phyloP scores from a whole-genome alignment of 2,329 filamentous ascomycete species.

The Madurella mycetomatis region DNA sequence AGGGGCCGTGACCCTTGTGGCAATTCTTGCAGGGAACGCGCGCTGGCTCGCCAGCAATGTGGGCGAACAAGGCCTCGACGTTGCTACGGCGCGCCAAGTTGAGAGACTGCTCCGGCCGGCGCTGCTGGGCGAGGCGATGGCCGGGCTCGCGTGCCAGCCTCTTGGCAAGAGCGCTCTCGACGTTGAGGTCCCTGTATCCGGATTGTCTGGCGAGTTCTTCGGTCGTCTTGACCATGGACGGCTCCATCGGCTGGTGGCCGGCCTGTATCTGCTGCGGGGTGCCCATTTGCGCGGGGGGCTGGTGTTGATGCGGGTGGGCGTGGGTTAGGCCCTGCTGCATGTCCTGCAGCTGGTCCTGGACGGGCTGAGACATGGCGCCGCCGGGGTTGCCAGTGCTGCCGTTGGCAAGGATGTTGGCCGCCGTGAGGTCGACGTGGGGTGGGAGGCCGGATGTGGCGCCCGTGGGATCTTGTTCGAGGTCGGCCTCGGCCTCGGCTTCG shows the following conservation, averaged over 20 bases:
- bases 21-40: slow-evolving; percentile 55
- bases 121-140: slow-evolving; percentile 47
- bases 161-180: slow-evolving; percentile 53
- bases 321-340: slow-evolving; percentile 23
- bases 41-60: slow-evolving; percentile 49
- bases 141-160: slow-evolving; percentile 48
- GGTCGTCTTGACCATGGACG: slow-evolving; percentile 36
- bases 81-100: slow-evolving; percentile 57
- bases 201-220: slow-evolving; percentile 44
- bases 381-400: slow-evolving; percentile 22
- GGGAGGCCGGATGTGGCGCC: slow-evolving; percentile 16
- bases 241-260: slow-evolving; percentile 20
- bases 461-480: slow-evolving; percentile 21
- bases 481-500: slow-evolving; percentile 25
- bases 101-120: slow-evolving; percentile 49
- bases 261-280: slow-evolving; percentile 20
- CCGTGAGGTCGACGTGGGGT: slow-evolving; percentile 29
- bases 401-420: slow-evolving; percentile 32
- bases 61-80: slow-evolving; percentile 55
- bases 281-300: slow-evolving; percentile 24
- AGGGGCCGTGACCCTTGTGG: slow-evolving; percentile 56
- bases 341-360: slow-evolving; percentile 28
- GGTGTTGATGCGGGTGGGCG: slow-evolving; percentile 30
- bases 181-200: slow-evolving; percentile 44
- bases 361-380: slow-evolving; percentile 9